These are phyloP conservation scores for Plantago elongata DNA, from an alignment of 257 asterid genomes.

Conservation along the genomic window DNA sequence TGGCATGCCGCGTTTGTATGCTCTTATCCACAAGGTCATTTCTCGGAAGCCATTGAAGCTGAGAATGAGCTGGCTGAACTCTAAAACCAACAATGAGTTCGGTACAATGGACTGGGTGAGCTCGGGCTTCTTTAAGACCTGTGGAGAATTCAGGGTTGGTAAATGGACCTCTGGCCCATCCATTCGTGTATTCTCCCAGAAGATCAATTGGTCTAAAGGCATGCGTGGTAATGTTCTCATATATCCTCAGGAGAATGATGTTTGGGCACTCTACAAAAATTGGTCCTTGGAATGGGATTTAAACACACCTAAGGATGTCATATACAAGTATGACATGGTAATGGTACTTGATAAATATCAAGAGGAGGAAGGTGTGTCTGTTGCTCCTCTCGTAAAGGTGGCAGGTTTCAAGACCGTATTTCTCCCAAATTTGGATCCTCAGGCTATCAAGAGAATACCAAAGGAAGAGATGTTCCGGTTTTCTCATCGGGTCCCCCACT, in stretches of 20 bases:
- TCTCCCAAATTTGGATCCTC: slow-evolving; percentile 41
- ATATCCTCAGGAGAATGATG: slow-evolving; percentile 67
- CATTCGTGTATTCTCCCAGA: slow-evolving; percentile 66
- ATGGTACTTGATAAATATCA: slow-evolving; percentile 50
- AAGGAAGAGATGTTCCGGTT: slow-evolving; percentile 70
- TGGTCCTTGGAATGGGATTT: slow-evolving; percentile 61
- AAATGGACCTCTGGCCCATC: slow-evolving; percentile 37
- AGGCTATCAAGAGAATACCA: slow-evolving; percentile 34
- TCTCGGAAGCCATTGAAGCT: slow-evolving; percentile 63
- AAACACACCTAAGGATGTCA: slow-evolving; percentile 45
- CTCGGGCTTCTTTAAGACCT: slow-evolving; percentile 65
- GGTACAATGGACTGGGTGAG: slow-evolving; percentile 57
- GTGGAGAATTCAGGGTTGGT: slow-evolving; percentile 75
- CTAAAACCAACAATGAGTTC: slow-evolving; percentile 57
- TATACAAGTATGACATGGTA: slow-evolving; percentile 67
- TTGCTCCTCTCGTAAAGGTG: slow-evolving; percentile 67
- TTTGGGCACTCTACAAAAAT: slow-evolving; percentile 71
- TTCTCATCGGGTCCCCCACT: slow-evolving; percentile 66
- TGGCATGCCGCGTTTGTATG: slow-evolving; percentile 89
- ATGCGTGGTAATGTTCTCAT: slow-evolving; percentile 52
- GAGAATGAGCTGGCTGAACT: slow-evolving; percentile 74
- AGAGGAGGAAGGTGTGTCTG: slow-evolving; percentile 47
- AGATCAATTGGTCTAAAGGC: slow-evolving; percentile 50
- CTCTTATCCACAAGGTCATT: slow-evolving; percentile 53
- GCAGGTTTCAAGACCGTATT: slow-evolving; percentile 65